phyloP scores from a whole-genome alignment of 345 rosid genomes.

The Ceriops zippeliana region DNA sequence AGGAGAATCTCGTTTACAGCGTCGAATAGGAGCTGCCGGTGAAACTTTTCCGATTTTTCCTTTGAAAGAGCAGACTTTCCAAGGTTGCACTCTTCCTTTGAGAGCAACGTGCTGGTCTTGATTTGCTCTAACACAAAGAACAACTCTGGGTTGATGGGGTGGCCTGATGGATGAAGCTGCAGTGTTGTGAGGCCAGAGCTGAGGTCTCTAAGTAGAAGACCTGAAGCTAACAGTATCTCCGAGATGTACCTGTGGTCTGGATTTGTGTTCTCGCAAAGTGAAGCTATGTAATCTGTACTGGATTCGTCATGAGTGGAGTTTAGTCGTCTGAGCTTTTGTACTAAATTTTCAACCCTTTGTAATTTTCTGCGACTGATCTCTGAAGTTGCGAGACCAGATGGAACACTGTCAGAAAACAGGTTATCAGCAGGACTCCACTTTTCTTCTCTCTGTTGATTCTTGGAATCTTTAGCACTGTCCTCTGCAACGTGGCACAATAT shows the following conservation, averaged over 20 bases:
- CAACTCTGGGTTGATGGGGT: constrained; percentile 83
- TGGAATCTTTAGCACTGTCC: constrained; percentile 31
- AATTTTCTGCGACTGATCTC: constrained; percentile 80
- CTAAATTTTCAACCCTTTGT: constrained; percentile 79
- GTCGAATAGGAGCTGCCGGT: constrained; percentile 79
- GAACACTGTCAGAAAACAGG: constrained; percentile 27
- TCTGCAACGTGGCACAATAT: constrained; percentile 37
- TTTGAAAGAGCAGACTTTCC: constrained; percentile 31
- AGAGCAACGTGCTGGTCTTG: constrained; percentile 45
- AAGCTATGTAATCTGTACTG: constrained; percentile 87
- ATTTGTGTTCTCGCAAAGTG: constrained; percentile 74
- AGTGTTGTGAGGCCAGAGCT: constrained; percentile 55
- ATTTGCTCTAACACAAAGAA: constrained; percentile 92
- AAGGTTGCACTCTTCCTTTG: constrained; percentile 42
- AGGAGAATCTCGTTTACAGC: constrained; percentile 77
- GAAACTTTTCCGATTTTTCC: constrained; percentile 48
- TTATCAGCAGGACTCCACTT: constrained; percentile 46
- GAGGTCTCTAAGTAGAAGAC: constrained; percentile 81
- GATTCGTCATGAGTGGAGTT: constrained; percentile 88
- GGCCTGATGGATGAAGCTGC: constrained; percentile 84
- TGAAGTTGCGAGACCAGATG: constrained; percentile 45
- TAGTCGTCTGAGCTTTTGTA: constrained; percentile 74
- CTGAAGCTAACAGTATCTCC: constrained; percentile 88
- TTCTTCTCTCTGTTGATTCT: constrained; percentile 35
- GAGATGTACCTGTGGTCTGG: constrained; percentile 95